phyloP scores from a whole-genome alignment of 805 yeast species.

The Alloascoidea africana region DNA sequence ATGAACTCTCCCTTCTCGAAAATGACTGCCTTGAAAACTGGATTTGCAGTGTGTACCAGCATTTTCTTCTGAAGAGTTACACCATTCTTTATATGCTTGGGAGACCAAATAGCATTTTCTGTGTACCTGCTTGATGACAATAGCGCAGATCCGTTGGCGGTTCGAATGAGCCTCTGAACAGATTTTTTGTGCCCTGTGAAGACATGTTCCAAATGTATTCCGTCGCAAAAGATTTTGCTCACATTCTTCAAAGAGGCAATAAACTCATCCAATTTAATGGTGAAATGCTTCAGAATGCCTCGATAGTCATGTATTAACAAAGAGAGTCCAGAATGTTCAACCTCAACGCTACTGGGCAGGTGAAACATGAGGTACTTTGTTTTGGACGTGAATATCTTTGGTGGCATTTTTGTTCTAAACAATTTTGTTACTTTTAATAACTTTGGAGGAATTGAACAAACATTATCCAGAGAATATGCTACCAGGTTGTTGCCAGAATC shows the following conservation, averaged over 20 bases:
- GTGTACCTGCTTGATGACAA: conserved; percentile 46
- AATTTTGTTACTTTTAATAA: conserved; percentile 27
- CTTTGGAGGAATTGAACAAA: conserved; percentile 40
- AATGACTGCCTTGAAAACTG: conserved; percentile 32
- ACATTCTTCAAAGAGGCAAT: conserved; percentile 7
- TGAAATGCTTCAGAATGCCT: conserved; percentile 17
- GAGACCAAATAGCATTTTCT: conserved; percentile 48
- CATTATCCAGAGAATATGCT: conserved; percentile 34
- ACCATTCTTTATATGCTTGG: conserved; percentile 19
- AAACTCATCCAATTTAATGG: conserved; percentile 14
- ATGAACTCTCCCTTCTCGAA: conserved; percentile 31
- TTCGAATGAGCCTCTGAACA: conserved; percentile 47
- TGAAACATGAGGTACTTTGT: not conserved
- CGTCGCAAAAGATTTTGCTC: conserved; percentile 2
- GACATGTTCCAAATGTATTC: conserved; percentile 27
- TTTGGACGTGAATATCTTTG: not conserved
- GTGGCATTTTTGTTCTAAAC: conserved; percentile 1
- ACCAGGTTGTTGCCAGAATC: conserved; percentile 5
- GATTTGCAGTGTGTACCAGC: conserved; percentile 24
- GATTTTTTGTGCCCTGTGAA: conserved; percentile 84
- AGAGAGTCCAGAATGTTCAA: conserved; percentile 8
- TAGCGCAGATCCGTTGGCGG: conserved; percentile 48
- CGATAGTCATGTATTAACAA: conserved; percentile 14
- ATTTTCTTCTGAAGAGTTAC: conserved; percentile 24
- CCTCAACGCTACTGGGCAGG: not conserved